Evolutionary conservation across 176 grass and related monocot genomes (phyloP).

Genomic region (Hordeum vulgare): MorexV3_pseudomolecules_assembly NC_058521.1:592223096-592223595

Average conservation of each 20-base stretch:
- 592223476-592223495: background rate
- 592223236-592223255: conserved; percentile 7
- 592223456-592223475: background rate
- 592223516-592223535: background rate
- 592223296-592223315: background rate
- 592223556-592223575: background rate
- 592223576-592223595: conserved; percentile 10
- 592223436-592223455: background rate
- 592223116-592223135: background rate
- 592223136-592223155: background rate
- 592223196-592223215: background rate
- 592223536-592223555: background rate
- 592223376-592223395: conserved; percentile 17
- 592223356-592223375: background rate
- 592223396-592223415: background rate
- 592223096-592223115: background rate
- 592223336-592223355: background rate
- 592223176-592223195: background rate
- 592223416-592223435: background rate
- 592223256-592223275: background rate
- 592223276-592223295: background rate
- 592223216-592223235: background rate
- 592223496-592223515: conserved; percentile 7
- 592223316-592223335: too few relatives aligned
- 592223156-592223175: background rate